phyloP scores from a whole-genome alignment of 768 basidiomycete species.

The Kwoniella sp. region DNA sequence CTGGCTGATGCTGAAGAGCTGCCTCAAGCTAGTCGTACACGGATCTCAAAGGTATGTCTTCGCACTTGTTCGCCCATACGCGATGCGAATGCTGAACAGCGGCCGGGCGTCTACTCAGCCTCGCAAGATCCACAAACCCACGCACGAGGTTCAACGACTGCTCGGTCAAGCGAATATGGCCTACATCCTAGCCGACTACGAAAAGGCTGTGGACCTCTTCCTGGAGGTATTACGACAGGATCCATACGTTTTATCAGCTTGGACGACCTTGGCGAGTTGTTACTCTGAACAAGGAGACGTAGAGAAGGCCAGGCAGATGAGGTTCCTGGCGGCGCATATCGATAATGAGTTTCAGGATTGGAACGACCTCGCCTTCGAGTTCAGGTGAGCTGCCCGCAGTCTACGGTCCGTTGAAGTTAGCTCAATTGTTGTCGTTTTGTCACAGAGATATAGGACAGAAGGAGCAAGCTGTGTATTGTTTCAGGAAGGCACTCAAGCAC shows the following conservation, averaged over 20 bases:
- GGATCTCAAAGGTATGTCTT: conserved; percentile 12
- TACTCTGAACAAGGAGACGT: conserved; percentile 72
- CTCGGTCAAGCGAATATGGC: conserved; percentile 86
- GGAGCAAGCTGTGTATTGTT: conserved; percentile 84
- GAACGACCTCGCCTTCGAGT: conserved; percentile 75
- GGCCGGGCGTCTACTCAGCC: background rate
- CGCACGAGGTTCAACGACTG: conserved; percentile 59
- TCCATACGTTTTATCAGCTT: conserved; percentile 77
- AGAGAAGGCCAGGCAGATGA: conserved; percentile 74
- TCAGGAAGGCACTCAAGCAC: conserved; percentile 74
- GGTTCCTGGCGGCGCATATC: conserved; percentile 89
- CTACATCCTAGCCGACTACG: conserved; percentile 71
- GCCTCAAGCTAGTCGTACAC: conserved; percentile 17
- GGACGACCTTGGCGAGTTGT: conserved; percentile 84
- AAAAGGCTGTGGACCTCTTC: conserved; percentile 75
- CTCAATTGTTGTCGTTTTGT: too few species aligned
- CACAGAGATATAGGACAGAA: conserved; percentile 26
- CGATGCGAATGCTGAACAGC: too few species aligned
- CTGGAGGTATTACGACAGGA: conserved; percentile 93
- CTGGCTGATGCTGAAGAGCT: conserved; percentile 25
- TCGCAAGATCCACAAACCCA: conserved; percentile 58
- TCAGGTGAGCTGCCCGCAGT: conserved; percentile 62
- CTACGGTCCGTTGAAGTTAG: too few species aligned
- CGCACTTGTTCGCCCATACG: background rate
- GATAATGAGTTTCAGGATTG: conserved; percentile 82